A percentile compares a stretch with the other conserved stretches of the same genome.
These are phyloP conservation scores for Exobasidium cylindrosporum DNA, from an alignment of 1,284 basidiomycete genomes.

Conservation along the genomic window DNA sequence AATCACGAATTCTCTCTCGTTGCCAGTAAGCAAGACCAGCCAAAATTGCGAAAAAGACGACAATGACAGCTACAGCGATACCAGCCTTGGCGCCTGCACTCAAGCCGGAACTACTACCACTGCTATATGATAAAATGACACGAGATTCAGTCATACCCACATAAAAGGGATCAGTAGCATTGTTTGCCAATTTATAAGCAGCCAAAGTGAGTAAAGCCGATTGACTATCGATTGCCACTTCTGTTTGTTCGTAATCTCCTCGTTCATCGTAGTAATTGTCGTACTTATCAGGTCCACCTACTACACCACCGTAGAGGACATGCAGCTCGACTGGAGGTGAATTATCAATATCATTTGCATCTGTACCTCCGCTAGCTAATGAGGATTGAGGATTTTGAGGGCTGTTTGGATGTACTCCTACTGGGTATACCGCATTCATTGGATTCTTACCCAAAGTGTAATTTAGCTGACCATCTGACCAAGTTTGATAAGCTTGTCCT, in stretches of 20 bases:
- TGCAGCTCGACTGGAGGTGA: conserved; percentile 68
- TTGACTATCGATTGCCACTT: conserved; percentile 69
- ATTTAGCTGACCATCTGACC: conserved; percentile 72
- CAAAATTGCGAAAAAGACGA: conserved; percentile 51
- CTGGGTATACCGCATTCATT: conserved; percentile 76
- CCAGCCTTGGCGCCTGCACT: conserved; percentile 69
- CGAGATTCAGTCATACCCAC: conserved; percentile 66
- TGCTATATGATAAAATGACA: conserved; percentile 67
- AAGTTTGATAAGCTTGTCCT: conserved; percentile 66
- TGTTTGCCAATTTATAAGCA: conserved; percentile 68
- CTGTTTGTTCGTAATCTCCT: conserved; percentile 74
- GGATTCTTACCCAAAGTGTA: conserved; percentile 82
- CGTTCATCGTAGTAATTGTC: conserved; percentile 80
- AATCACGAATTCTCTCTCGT: not conserved
- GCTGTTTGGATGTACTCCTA: conserved; percentile 83
- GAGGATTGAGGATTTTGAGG: conserved; percentile 84
- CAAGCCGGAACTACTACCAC: conserved; percentile 62
- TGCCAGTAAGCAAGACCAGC: conserved; percentile 46
- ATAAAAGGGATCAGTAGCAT: conserved; percentile 74
- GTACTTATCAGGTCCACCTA: conserved; percentile 76
- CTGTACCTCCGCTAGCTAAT: conserved; percentile 72
- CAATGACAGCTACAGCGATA: conserved; percentile 64
- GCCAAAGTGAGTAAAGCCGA: conserved; percentile 78
- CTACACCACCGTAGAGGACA: conserved; percentile 78
- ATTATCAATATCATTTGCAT: conserved; percentile 69